Percentiles rank a stretch among this genome's conserved stretches.
Evolutionary conservation across 208 protist genomes (phyloP).

Genomic region (Porcisia hertigi): DNA sequence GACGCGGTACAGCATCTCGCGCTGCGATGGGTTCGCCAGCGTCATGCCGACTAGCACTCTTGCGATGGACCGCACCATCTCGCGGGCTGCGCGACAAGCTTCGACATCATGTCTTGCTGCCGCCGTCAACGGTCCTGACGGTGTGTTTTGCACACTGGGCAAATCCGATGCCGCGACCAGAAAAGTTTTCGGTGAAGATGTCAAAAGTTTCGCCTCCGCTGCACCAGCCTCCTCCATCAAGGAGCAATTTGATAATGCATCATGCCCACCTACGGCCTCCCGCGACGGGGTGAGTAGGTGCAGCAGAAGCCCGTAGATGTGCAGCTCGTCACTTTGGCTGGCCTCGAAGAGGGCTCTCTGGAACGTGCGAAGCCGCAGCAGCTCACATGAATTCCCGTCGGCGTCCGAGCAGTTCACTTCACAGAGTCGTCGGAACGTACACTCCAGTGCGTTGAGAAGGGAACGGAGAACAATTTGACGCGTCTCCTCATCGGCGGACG

Average conservation of each 20-base stretch:
- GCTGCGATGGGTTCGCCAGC: constrained; percentile 27
- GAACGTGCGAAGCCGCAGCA: constrained; percentile 30
- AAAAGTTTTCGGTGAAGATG: constrained; percentile 2
- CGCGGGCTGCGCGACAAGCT: background rate
- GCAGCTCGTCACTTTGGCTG: constrained; percentile 12
- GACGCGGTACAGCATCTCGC: constrained; percentile 28
- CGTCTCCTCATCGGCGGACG: background rate
- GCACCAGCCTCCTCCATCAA: background rate
- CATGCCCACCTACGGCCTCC: constrained; percentile 1
- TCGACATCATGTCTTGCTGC: background rate
- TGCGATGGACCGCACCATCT: constrained; percentile 14
- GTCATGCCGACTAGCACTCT: constrained; percentile 26
- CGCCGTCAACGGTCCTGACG: background rate
- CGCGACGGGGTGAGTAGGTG: constrained; percentile 21
- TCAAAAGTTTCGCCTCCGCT: background rate
- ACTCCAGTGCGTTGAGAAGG: constrained; percentile 8
- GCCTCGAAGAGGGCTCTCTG: constrained; percentile 29
- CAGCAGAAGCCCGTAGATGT: constrained; percentile 27
- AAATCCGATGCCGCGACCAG: background rate
- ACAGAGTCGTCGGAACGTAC: constrained; percentile 14
- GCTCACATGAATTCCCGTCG: constrained; percentile 10
- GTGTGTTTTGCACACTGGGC: background rate
- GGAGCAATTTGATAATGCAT: background rate
- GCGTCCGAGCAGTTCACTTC: background rate
- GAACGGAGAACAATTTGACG: constrained; percentile 17